These are phyloP conservation scores for Pseudotsuga menziesii DNA, from an alignment of 75 land plant genomes.

Conservation along the genomic window DNA sequence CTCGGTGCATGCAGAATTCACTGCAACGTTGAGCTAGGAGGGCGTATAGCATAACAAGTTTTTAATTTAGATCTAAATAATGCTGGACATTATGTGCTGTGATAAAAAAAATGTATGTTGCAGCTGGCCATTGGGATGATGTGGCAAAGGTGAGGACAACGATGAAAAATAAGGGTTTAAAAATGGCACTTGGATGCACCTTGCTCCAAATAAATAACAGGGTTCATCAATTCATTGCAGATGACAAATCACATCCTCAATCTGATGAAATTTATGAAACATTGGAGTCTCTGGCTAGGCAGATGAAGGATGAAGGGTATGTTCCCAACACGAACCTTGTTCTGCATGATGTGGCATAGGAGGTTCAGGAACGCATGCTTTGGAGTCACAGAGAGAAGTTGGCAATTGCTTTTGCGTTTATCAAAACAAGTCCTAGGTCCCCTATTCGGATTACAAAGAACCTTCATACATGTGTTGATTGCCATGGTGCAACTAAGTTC, in stretches of 20 bases:
- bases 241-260: constrained; percentile 14
- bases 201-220: constrained; percentile 10
- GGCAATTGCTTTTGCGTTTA: constrained; percentile 18
- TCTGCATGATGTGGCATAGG: constrained; percentile 8
- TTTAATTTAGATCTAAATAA: constrained; percentile 8
- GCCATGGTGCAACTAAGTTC: constrained; percentile 16
- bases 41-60: neutral
- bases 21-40: constrained; percentile 6
- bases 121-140: constrained; percentile 11
- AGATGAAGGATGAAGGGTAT: constrained; percentile 14
- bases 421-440: constrained; percentile 8
- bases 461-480: constrained; percentile 15
- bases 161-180: constrained; percentile 6
- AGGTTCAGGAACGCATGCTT: constrained; percentile 11
- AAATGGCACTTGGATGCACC: constrained; percentile 12
- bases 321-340: constrained; percentile 8
- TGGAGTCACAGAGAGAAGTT: constrained; percentile 18
- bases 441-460: constrained; percentile 17
- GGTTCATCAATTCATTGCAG: constrained; percentile 15
- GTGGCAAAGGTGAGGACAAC: constrained; percentile 10
- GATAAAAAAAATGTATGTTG: constrained; percentile 22
- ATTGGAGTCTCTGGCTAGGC: constrained; percentile 1
- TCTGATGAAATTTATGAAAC: constrained; percentile 4
- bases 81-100: constrained; percentile 13
- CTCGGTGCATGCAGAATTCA: constrained; percentile 17